Conservation (phyloP, 2,329 filamentous ascomycete species). For the Hypoxylon sp. region DNA sequence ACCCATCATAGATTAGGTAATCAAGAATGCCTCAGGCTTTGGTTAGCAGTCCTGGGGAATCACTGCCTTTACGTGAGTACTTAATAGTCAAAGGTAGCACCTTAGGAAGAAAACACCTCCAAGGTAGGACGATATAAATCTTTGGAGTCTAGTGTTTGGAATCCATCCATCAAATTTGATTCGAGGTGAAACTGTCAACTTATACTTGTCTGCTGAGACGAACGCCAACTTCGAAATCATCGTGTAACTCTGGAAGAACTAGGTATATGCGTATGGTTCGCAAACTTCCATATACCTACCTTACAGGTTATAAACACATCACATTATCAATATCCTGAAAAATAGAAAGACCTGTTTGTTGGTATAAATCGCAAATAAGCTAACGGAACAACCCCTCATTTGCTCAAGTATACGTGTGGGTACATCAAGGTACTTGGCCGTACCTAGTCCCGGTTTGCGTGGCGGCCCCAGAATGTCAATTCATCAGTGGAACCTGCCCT, state of each 20-base stretch:
- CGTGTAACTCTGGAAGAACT: too few species aligned
- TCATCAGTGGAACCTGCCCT: slow-evolving; percentile 11
- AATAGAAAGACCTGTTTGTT: neutral
- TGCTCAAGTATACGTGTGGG: neutral
- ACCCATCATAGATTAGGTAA: neutral
- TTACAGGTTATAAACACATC: too few species aligned
- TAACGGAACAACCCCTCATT: slow-evolving; percentile 10
- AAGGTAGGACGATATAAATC: neutral
- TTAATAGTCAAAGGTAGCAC: neutral
- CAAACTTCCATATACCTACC: too few species aligned
- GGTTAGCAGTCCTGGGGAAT: neutral
- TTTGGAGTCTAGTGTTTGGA: neutral
- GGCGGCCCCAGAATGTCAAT: slow-evolving; percentile 11
- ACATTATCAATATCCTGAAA: neutral
- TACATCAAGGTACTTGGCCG: neutral
- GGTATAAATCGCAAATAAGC: neutral
- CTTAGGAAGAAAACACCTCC: neutral
- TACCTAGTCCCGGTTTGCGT: slow-evolving; percentile 7
- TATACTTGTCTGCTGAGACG: neutral
- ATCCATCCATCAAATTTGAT: neutral
- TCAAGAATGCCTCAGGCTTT: neutral
- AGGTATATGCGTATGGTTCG: too few species aligned
- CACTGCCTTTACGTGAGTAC: neutral
- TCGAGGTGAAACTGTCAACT: neutral
- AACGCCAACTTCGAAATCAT: neutral